phyloP scores from a whole-genome alignment of 345 rosid species.

The Pistacia atlantica region DNA sequence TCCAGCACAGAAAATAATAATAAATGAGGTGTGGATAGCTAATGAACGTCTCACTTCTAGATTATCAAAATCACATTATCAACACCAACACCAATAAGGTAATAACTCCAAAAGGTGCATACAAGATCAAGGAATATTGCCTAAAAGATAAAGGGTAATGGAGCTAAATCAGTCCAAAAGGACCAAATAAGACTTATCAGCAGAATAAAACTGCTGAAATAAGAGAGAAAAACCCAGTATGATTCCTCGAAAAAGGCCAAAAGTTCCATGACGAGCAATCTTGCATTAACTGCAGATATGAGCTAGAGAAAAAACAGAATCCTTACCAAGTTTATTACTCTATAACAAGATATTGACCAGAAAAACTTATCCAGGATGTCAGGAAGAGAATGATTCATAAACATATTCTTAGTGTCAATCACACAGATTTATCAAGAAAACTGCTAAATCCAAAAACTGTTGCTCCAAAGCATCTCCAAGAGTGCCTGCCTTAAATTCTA shows the following conservation, averaged over 20 bases:
- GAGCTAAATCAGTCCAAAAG: background rate
- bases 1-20: background rate
- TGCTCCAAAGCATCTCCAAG: background rate
- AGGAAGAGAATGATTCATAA: background rate
- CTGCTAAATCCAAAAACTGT: background rate
- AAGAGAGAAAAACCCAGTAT: background rate
- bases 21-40: background rate
- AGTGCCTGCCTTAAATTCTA: background rate
- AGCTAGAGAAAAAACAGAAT: background rate
- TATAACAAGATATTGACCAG: background rate
- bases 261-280: background rate
- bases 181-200: no score
- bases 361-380: background rate
- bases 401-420: background rate
- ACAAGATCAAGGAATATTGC: background rate
- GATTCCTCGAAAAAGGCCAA: background rate
- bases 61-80: no score
- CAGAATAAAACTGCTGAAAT: background rate
- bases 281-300: background rate
- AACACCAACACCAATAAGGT: background rate
- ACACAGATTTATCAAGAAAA: background rate
- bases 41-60: background rate
- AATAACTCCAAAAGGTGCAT: no score
- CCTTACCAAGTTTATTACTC: background rate
- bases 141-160: background rate